Evolutionary conservation across 768 basidiomycete genomes (phyloP).

Genomic region (Termitomyces sp.): DNA sequence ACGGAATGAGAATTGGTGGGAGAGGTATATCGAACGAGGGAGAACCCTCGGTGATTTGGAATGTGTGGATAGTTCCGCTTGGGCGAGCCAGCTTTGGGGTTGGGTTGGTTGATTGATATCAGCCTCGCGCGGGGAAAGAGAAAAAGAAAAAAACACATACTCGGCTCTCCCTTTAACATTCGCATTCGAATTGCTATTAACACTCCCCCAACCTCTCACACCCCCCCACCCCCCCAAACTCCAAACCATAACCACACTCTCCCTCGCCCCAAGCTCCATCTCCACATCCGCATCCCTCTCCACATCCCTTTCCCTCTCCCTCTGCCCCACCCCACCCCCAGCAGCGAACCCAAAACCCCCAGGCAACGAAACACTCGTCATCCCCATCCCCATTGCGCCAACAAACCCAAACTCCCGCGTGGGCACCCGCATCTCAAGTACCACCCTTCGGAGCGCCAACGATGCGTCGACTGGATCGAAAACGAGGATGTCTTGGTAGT

Average conservation of each 20-base stretch:
- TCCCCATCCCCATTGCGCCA: conserved; percentile 28
- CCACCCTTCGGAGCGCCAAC: conserved; percentile 53
- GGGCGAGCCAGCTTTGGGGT: conserved; percentile 75
- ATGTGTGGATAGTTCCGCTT: conserved; percentile 79
- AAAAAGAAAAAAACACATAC: conserved; percentile 24
- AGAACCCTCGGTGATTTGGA: conserved; percentile 56
- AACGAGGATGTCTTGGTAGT: conserved; percentile 64
- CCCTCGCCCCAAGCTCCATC: conserved; percentile 35
- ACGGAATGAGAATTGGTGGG: conserved; percentile 82
- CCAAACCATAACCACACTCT: conserved; percentile 60
- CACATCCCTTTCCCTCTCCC: not conserved
- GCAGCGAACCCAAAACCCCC: conserved; percentile 34
- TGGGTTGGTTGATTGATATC: no score
- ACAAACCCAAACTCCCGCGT: conserved; percentile 28
- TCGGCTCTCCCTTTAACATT: conserved; percentile 32
- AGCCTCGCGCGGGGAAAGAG: not conserved
- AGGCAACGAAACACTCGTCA: conserved; percentile 62
- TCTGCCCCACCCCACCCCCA: conserved; percentile 18
- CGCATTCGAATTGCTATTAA: no score
- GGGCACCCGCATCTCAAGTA: conserved; percentile 37
- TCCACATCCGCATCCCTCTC: conserved; percentile 15
- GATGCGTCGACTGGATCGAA: conserved; percentile 60
- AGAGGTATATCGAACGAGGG: conserved; percentile 76
- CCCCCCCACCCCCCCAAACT: conserved; percentile 28
- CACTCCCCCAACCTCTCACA: no score